Evolutionary conservation across 768 basidiomycete species (phyloP).

Genomic region (Russula virescens): DNA sequence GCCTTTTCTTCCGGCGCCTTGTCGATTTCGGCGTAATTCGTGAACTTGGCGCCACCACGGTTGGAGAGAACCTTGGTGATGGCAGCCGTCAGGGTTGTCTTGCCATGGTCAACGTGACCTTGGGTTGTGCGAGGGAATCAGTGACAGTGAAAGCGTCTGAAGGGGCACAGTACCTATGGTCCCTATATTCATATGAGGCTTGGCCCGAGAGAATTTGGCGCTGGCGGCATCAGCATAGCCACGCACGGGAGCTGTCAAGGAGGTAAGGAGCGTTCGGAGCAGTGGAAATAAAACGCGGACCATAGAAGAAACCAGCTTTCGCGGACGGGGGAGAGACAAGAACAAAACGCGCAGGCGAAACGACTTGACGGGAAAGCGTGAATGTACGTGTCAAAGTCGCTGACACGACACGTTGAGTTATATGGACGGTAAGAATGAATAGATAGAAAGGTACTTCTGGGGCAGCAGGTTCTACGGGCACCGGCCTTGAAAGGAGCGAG

Average conservation of each 20-base stretch:
- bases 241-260: constrained; percentile 45
- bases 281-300: not conserved
- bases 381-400: constrained; percentile 17
- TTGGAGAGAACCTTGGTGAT: constrained; percentile 90
- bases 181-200: constrained; percentile 94
- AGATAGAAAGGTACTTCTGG: constrained; percentile 3
- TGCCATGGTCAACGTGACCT: constrained; percentile 98
- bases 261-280: not conserved
- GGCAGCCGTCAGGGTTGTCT: constrained; percentile 93
- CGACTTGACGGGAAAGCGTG: constrained; percentile 8
- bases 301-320: not conserved
- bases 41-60: constrained; percentile 73
- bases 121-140: not conserved
- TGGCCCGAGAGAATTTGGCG: constrained; percentile 58
- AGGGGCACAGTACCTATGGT: constrained; percentile 65
- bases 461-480: constrained; percentile 17
- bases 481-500: constrained; percentile 15
- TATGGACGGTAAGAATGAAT: not conserved
- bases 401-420: constrained; percentile 3
- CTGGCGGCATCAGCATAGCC: constrained; percentile 63
- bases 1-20: constrained; percentile 99
- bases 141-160: not conserved
- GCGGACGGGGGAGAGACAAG: constrained; percentile 1
- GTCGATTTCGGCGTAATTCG: constrained; percentile 97
- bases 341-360: constrained; percentile 9